These are phyloP conservation scores for Polytolypa hystricis DNA, from an alignment of 2,329 filamentous ascomycete genomes.

Conservation along the genomic window DNA sequence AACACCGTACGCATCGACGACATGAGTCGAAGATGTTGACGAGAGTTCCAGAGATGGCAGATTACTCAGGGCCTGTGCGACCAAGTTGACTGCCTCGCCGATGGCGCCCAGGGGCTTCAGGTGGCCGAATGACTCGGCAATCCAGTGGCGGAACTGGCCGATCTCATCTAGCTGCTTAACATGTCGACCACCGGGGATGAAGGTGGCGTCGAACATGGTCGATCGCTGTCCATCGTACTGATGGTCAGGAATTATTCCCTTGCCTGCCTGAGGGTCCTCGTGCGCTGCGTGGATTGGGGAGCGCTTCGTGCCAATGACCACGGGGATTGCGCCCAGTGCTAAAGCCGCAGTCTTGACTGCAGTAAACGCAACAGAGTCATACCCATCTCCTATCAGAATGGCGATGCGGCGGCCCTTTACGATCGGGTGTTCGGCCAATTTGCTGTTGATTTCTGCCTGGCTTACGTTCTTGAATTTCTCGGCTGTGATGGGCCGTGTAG, in stretches of 20 bases:
- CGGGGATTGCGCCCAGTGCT: conserved; percentile 52
- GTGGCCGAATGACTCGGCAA: conserved; percentile 71
- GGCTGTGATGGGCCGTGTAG: conserved; percentile 50
- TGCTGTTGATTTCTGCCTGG: conserved; percentile 63
- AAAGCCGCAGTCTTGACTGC: conserved; percentile 53
- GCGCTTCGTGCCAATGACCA: conserved; percentile 58
- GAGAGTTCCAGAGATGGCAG: conserved; percentile 41
- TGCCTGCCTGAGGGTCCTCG: conserved; percentile 27
- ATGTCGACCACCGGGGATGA: conserved; percentile 52
- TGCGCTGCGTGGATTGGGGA: conserved; percentile 54
- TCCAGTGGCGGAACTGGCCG: conserved; percentile 63
- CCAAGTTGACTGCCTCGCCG: conserved; percentile 57
- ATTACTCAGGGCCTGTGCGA: conserved; percentile 38
- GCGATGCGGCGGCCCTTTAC: conserved; percentile 58
- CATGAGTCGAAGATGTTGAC: conserved; percentile 35
- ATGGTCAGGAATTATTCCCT: conserved; percentile 53
- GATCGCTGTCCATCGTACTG: conserved; percentile 69
- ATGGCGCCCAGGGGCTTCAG: conserved; percentile 68
- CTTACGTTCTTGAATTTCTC: conserved; percentile 56
- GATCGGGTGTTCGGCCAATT: conserved; percentile 54
- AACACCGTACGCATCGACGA: conserved; percentile 63
- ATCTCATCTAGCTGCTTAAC: conserved; percentile 54
- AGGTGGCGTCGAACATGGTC: conserved; percentile 65
- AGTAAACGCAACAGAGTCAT: conserved; percentile 49
- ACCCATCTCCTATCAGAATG: conserved; percentile 26